Evolutionary conservation across 1,284 basidiomycete genomes (phyloP).

Genomic region (Trichosporon faecale): DNA sequence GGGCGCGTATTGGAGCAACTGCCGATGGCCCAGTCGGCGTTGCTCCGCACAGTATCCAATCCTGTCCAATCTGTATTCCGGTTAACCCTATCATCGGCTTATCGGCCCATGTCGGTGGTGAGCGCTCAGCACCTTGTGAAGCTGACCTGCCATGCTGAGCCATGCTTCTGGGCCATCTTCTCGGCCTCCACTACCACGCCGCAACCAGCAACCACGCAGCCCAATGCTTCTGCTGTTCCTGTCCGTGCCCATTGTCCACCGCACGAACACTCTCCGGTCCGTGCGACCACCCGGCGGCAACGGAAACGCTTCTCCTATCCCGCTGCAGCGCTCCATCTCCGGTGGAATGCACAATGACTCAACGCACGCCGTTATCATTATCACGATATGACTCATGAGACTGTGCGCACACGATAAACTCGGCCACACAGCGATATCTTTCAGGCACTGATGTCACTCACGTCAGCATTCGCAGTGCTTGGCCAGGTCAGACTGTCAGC

Average conservation of each 20-base stretch:
- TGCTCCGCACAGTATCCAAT: not conserved
- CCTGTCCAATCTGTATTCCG: not conserved
- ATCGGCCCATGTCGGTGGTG: not conserved
- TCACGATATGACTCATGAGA: too few species aligned
- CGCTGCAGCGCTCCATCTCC: too few species aligned
- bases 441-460: too few species aligned
- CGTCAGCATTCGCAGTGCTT: not conserved
- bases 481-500: too few species aligned
- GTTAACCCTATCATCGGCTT: slow-evolving; percentile 8
- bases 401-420: too few species aligned
- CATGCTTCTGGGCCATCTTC: too few species aligned
- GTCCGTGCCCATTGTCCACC: not conserved
- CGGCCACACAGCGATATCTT: too few species aligned
- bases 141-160: too few species aligned
- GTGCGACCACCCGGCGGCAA: not conserved
- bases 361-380: not conserved
- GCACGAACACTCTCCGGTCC: not conserved
- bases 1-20: not conserved
- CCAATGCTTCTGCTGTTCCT: too few species aligned
- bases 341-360: too few species aligned
- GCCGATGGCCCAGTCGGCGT: not conserved
- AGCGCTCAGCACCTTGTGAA: too few species aligned
- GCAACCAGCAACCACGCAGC: not conserved
- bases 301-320: not conserved
- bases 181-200: too few species aligned